Base-by-base conservation (phyloP, 176 grass and related monocot species). In the Guadua angustifolia region DNA sequence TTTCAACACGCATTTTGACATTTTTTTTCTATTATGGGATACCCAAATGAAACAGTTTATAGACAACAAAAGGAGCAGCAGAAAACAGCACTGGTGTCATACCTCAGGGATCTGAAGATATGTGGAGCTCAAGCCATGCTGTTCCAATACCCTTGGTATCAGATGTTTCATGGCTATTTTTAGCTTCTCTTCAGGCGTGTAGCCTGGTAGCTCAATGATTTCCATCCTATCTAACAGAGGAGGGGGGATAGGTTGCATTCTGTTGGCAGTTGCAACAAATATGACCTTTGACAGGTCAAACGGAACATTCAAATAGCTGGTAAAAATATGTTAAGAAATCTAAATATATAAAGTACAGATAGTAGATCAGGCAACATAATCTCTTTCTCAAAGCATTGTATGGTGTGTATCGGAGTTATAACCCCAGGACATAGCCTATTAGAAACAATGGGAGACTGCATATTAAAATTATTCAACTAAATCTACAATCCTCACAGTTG, bases 91-190 rank as follows among this genome's bases (percentile, higher is more conserved):
- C 24, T 32, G 58, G 26, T 79, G 40, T 71, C 58, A 77, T 90
- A 98, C 95, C 93, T 99, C 96, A 68, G 96, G 91, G 73, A 99
- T 95, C 80, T 91, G 91, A 86, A 99, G 93, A 80, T 95, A 95
- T 68, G 89, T 79, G 22, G 83, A 88, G 84, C 68, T 94, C 81
- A 99, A 88, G 46, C 96, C 96, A 87, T 99, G 96, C 81, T 95
- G 96, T 55, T 95, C 93, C 74, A 99, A 80, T 46, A 99, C 96
- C 83, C 96, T 88, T 79, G 96, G 96, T 85, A 99, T 87, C 69
- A 99, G 96, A 99, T 99, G 96, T 65, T 95, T 95, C 87, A 92
- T 90, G 12, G 93, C 93, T 90, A 99, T 99, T 80, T 99, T 94
- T 71, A 99, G 83, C 77, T 99, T 99, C 75, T 99, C 96, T 82